Evolutionary conservation across 192 early-diverging fungal genomes (phyloP).

Genomic region (Coemansia sp.): DNA sequence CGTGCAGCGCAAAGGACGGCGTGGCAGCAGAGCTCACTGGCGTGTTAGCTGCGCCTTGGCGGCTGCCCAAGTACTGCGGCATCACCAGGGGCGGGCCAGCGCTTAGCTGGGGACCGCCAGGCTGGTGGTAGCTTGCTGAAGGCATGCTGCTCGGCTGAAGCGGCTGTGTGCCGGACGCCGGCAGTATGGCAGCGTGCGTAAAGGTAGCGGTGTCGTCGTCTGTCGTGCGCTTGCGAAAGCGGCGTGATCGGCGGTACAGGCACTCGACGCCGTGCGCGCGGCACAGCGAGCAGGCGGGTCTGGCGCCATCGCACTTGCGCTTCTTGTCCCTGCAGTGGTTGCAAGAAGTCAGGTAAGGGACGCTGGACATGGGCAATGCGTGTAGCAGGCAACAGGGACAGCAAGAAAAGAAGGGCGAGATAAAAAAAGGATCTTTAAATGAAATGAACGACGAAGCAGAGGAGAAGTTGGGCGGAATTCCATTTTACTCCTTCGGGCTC

Average conservation of each 20-base stretch:
- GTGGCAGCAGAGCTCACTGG: neutral
- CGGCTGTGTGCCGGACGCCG: conserved; percentile 11
- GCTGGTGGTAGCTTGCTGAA: neutral
- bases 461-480: conserved; percentile 5
- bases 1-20: neutral
- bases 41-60: neutral
- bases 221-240: conserved; percentile 41
- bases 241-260: conserved; percentile 44
- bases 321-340: conserved; percentile 57
- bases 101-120: neutral
- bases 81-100: neutral
- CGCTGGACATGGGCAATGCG: conserved; percentile 43
- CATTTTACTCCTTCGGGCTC: neutral
- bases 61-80: neutral
- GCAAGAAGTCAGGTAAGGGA: conserved; percentile 51
- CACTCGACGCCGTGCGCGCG: conserved; percentile 42
- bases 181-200: neutral
- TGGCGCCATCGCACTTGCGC: conserved; percentile 54
- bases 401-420: neutral
- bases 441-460: neutral
- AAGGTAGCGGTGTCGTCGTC: neutral
- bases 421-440: neutral
- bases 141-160: neutral
- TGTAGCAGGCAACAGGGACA: too few relatives aligned
- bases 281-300: conserved; percentile 44